phyloP scores from a whole-genome alignment of 768 basidiomycete species.

The Trichaptum fuscoviolaceum region DNA sequence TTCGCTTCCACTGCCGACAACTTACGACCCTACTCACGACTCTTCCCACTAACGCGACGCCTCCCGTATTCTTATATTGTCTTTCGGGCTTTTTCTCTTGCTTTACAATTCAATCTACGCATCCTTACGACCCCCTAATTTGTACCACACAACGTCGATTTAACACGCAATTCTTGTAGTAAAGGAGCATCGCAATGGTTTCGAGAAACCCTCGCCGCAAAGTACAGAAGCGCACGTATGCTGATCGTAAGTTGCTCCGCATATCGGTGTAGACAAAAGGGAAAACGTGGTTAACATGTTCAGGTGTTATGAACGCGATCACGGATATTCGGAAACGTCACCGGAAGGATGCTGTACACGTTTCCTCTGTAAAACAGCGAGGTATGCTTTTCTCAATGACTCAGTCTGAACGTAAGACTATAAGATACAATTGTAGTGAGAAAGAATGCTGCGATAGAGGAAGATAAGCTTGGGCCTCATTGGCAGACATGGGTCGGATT shows the following conservation, averaged over 20 bases:
- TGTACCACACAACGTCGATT: background rate
- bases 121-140: background rate
- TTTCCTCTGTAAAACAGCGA: constrained; percentile 43
- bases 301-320: constrained; percentile 45
- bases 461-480: constrained; percentile 42
- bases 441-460: constrained; percentile 37
- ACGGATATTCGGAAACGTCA: constrained; percentile 40
- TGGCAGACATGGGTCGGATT: constrained; percentile 45
- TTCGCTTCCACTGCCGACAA: no score
- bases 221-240: background rate
- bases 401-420: background rate
- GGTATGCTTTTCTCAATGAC: constrained; percentile 21
- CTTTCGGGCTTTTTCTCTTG: background rate
- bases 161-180: background rate
- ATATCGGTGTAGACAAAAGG: background rate
- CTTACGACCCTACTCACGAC: background rate
- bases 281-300: background rate
- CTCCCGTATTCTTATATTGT: background rate
- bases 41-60: background rate
- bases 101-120: background rate
- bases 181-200: background rate
- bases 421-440: constrained; percentile 28
- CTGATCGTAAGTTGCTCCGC: background rate
- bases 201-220: background rate
- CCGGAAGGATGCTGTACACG: constrained; percentile 38